Conservation (phyloP, 805 yeast genomes). For the Ogataea paradorogensis region DNA sequence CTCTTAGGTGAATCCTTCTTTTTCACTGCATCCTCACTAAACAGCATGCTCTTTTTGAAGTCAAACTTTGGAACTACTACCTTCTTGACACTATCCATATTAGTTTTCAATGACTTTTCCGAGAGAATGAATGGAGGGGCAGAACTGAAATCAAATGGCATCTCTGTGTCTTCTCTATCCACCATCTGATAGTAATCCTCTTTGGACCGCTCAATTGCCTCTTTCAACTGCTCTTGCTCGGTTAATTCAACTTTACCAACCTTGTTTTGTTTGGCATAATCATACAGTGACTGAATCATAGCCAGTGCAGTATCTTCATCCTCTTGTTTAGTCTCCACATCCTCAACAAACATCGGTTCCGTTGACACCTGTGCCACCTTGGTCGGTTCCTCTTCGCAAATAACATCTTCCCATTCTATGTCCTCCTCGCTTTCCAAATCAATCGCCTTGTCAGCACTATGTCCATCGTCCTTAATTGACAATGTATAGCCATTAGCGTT, state of each 20-base stretch:
- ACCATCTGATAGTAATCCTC: constrained; percentile 36
- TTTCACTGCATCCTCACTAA: constrained; percentile 1
- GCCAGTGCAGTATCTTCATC: constrained; percentile 27
- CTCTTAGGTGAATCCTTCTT: background rate
- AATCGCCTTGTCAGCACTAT: constrained; percentile 45
- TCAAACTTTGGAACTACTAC: constrained; percentile 15
- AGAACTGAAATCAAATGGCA: constrained; percentile 4
- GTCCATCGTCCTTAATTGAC: constrained; percentile 50
- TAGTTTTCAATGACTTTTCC: constrained; percentile 18
- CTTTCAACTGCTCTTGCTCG: constrained; percentile 32
- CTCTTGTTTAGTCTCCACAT: constrained; percentile 3
- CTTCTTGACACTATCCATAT: constrained; percentile 8
- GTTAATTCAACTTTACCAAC: constrained; percentile 20
- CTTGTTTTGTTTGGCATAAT: constrained; percentile 30
- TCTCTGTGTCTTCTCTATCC: constrained; percentile 2
- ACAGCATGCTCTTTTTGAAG: constrained; percentile 14
- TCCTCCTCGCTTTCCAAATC: constrained; percentile 30
- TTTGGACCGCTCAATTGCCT: constrained; percentile 48
- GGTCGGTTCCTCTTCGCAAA: background rate
- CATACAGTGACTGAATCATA: constrained; percentile 32
- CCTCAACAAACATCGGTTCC: constrained; percentile 20
- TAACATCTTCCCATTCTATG: constrained; percentile 71
- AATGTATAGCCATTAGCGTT: constrained; percentile 85
- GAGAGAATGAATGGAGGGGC: constrained; percentile 24
- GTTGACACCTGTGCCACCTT: constrained; percentile 2